phyloP scores from a whole-genome alignment of 805 yeast genomes.

The Ogataea henricii region DNA sequence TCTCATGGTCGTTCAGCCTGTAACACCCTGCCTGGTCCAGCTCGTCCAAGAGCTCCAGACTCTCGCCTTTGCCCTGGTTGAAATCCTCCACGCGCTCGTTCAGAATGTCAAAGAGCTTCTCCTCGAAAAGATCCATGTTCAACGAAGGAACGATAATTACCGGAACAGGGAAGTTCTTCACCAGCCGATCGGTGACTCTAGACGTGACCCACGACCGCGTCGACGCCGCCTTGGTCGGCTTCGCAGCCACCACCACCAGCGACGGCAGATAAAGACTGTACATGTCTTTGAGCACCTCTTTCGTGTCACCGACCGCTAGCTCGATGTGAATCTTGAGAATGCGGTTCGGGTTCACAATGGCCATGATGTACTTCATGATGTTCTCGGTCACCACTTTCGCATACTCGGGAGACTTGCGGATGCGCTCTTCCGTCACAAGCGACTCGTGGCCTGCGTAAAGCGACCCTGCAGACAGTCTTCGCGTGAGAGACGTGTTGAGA shows the following conservation, averaged over 20 bases:
- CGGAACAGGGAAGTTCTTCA: slow-evolving; percentile 65
- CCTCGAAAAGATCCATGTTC: slow-evolving; percentile 57
- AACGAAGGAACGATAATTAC: slow-evolving; percentile 66
- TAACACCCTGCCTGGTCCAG: slow-evolving; percentile 32
- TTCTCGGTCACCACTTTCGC: slow-evolving; percentile 47
- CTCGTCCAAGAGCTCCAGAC: slow-evolving; percentile 19
- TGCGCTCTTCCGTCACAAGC: slow-evolving; percentile 34
- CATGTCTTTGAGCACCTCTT: slow-evolving; percentile 58
- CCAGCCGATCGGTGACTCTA: slow-evolving; percentile 63
- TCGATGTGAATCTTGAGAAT: slow-evolving; percentile 60
- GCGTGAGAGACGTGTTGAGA: slow-evolving; percentile 23
- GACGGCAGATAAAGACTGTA: slow-evolving; percentile 63
- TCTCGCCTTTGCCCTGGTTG: slow-evolving; percentile 16
- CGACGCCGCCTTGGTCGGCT: slow-evolving; percentile 51
- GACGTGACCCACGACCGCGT: slow-evolving; percentile 62
- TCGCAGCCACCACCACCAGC: slow-evolving; percentile 56
- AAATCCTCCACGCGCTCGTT: slow-evolving; percentile 25
- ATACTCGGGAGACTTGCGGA: slow-evolving; percentile 48
- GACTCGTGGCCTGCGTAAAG: slow-evolving; percentile 7
- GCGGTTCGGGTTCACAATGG: slow-evolving; percentile 46
- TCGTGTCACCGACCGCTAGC: slow-evolving; percentile 59
- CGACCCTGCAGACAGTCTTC: slow-evolving; percentile 24
- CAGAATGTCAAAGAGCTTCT: slow-evolving; percentile 39
- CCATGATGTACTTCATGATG: slow-evolving; percentile 53
- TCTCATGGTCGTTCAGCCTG: slow-evolving; percentile 27